Evolutionary conservation across 495 filamentous ascomycete species (phyloP), one percentile per base, ranked within the genome.

Genomic region (Talaromyces liani): DNA sequence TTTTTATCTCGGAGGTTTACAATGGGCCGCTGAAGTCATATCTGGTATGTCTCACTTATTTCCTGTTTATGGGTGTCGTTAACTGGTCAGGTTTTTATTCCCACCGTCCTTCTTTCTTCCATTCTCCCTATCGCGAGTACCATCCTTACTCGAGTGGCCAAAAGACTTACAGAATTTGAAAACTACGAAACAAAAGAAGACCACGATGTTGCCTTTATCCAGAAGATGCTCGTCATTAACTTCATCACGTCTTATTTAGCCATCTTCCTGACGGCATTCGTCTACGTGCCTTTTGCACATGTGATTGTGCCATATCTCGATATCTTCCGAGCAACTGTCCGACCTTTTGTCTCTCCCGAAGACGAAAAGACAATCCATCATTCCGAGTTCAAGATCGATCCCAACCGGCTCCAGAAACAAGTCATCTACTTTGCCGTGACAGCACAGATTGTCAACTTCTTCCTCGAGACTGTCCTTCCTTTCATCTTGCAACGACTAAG

Each of bases 341-440:
- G 84, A 62, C 87, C 86, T 3, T 90, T 95, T 68, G 88, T 88
- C 0, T 81, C 87, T 47, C 84, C 87, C 63, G 87, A 91, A 62
- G 85, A 89, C 67, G 79, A 91, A 58, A 76, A 91, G 51, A 70
- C 74, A 24, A 69, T 79, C 3, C 85, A 87, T 9, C 78, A 85
- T 63, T 66, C 74, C 6, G 77, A 81, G 14, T 98, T 97, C 79
- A 77, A 84, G 41, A 91, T 98, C 71, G 91, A 98, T 71, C 91
- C 93, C 0, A 82, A 85, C 65, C 81, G 94, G 27, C 82, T 98
- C 6, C 88, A 85, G 58, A 93, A 95, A 59, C 95, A 98, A 73
- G 90, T 98, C 63, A 90, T 98, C 68, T 98, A 98, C 73, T 96
- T 97, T 71, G 93, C 94, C 0, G 92, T 98, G 12, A 98, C 94